Conservation (phyloP, 75 land plant species). For the Ceratopteris richardii region DNA sequence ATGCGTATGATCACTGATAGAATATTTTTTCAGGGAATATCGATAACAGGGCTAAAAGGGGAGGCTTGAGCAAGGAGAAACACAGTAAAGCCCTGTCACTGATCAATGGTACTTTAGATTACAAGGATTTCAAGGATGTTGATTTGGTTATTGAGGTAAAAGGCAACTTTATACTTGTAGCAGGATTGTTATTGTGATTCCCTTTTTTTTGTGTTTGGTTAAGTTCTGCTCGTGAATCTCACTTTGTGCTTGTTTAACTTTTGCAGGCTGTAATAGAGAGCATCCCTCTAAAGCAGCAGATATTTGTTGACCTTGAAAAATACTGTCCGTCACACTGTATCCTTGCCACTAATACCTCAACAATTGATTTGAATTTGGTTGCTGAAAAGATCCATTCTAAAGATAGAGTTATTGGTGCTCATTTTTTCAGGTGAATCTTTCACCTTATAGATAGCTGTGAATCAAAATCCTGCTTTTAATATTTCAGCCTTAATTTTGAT, state of each 20-base stretch:
- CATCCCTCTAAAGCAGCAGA: slow-evolving; percentile 73
- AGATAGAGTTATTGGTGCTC: slow-evolving; percentile 93
- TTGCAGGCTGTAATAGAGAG: slow-evolving; percentile 89
- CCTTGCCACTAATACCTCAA: slow-evolving; percentile 92
- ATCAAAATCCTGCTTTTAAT: no score
- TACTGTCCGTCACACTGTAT: slow-evolving; percentile 74
- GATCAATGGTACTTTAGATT: slow-evolving; percentile 35
- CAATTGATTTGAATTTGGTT: slow-evolving; percentile 81
- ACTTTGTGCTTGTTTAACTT: background rate
- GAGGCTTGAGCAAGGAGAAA: slow-evolving; percentile 40
- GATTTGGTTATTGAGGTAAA: slow-evolving; percentile 46
- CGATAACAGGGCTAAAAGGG: slow-evolving; percentile 45
- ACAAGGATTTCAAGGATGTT: slow-evolving; percentile 30
- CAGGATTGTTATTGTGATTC: background rate
- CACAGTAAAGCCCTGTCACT: slow-evolving; percentile 27
- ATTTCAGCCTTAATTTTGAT: background rate
- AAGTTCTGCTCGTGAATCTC: no score
- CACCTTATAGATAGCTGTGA: background rate
- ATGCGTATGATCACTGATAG: background rate
- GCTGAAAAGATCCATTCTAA: slow-evolving; percentile 72
- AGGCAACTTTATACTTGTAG: background rate
- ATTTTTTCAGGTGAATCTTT: slow-evolving; percentile 82
- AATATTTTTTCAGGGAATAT: slow-evolving; percentile 51
- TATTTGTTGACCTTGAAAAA: slow-evolving; percentile 83
- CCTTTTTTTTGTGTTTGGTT: background rate